Conservation (phyloP, 805 yeast species). For the Lipomyces kockii region DNA sequence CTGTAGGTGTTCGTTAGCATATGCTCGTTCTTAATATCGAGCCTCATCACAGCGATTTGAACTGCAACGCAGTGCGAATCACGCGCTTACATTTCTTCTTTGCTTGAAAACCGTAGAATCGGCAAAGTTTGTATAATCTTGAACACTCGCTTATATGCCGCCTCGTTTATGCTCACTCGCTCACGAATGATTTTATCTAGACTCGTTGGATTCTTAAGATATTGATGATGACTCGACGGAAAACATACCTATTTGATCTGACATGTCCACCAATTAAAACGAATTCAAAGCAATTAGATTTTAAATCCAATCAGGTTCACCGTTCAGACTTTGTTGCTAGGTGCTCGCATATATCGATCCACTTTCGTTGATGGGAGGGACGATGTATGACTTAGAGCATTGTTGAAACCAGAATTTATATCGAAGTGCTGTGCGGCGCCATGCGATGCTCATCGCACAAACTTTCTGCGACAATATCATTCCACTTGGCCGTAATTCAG, state of each 20-base stretch:
- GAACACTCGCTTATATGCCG: slow-evolving; percentile 14
- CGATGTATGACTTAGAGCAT: no score
- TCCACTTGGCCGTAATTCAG: background rate
- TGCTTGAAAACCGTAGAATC: slow-evolving; percentile 4
- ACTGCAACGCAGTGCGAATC: background rate
- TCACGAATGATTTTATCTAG: slow-evolving; percentile 22
- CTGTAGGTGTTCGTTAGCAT: slow-evolving; percentile 7
- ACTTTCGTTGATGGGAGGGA: no score
- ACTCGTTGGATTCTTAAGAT: background rate
- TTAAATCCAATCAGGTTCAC: no score
- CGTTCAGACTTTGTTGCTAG: background rate
- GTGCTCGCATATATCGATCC: no score
- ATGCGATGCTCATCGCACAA: background rate
- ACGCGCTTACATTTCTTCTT: slow-evolving; percentile 16
- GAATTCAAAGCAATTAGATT: background rate
- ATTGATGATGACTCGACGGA: background rate
- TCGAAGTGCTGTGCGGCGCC: background rate
- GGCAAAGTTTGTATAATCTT: slow-evolving; percentile 23
- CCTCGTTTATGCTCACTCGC: slow-evolving; percentile 23
- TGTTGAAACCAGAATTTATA: no score
- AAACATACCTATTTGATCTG: slow-evolving; percentile 6
- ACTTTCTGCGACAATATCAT: background rate
- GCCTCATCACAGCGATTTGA: no score
- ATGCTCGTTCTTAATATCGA: background rate
- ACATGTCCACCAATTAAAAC: background rate